phyloP scores from a whole-genome alignment of 805 yeast species.

The Ogataea trehaloabstinens region DNA sequence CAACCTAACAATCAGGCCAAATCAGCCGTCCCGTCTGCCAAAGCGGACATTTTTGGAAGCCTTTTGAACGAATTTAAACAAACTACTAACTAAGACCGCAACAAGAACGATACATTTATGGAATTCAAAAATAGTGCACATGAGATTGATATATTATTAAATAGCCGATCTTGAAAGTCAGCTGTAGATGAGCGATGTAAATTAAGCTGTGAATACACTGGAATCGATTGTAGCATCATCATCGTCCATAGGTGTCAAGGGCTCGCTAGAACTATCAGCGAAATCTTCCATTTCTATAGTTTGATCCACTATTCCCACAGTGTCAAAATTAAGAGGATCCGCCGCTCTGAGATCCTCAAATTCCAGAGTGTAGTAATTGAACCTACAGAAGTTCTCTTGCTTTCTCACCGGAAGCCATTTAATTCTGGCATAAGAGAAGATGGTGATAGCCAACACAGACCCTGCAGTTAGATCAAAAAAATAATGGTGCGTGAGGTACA shows the following conservation, averaged over 20 bases:
- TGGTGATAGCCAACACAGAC: slow-evolving; percentile 66
- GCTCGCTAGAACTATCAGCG: slow-evolving; percentile 19
- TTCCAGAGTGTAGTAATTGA: slow-evolving; percentile 54
- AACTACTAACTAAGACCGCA: slow-evolving; percentile 5
- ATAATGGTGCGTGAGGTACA: slow-evolving; percentile 95
- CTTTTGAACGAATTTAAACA: slow-evolving; percentile 13
- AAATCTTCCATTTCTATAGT: slow-evolving; percentile 18
- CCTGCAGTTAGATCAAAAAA: slow-evolving; percentile 91
- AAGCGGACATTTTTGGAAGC: slow-evolving; percentile 12
- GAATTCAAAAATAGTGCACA: slow-evolving; percentile 1
- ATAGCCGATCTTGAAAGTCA: not conserved
- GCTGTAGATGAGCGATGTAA: not conserved
- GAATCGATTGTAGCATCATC: slow-evolving; percentile 18
- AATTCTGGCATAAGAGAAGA: slow-evolving; percentile 68
- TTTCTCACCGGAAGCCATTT: slow-evolving; percentile 60
- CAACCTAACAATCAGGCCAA: no score
- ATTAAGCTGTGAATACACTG: slow-evolving; percentile 17
- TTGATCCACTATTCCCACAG: slow-evolving; percentile 8
- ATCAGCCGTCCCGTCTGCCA: not conserved
- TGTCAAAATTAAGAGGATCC: slow-evolving; percentile 34
- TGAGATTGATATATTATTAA: not conserved
- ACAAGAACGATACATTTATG: not conserved
- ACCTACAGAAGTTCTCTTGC: slow-evolving; percentile 57
- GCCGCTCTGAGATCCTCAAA: slow-evolving; percentile 29
- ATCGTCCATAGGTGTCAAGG: slow-evolving; percentile 21